Conservation (phyloP, 2,329 filamentous ascomycete species). For the Diaporthe sp. region DNA sequence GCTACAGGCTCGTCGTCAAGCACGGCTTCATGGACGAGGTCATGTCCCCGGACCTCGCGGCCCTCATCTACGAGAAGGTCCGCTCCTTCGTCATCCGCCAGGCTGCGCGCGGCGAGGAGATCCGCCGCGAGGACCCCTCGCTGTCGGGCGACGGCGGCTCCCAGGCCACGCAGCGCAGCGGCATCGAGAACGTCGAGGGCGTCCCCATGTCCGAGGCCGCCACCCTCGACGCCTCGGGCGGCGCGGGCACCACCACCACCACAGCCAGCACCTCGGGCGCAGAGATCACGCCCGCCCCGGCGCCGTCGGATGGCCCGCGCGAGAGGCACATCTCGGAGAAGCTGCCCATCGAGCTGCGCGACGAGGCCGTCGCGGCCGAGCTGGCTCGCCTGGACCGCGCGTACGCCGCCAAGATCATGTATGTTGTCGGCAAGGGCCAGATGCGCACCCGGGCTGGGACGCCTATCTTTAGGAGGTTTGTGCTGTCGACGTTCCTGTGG, state of each 20-base stretch:
- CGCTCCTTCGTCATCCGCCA: conserved; percentile 59
- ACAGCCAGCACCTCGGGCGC: conserved; percentile 4
- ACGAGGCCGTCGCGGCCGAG: conserved; percentile 52
- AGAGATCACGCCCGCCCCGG: conserved; percentile 5
- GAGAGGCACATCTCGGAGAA: conserved; percentile 36
- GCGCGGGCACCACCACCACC: background rate
- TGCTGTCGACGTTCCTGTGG: conserved; percentile 71
- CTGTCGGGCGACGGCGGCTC: conserved; percentile 34
- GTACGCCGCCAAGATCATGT: conserved; percentile 63
- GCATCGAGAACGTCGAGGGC: conserved; percentile 36
- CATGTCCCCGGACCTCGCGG: conserved; percentile 73
- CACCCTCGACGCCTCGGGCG: background rate
- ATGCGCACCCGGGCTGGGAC: conserved; percentile 62
- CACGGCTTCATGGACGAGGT: conserved; percentile 81
- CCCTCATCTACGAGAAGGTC: conserved; percentile 71
- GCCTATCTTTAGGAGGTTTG: conserved; percentile 57
- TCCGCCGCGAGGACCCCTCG: conserved; percentile 29
- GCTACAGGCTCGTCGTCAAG: conserved; percentile 76
- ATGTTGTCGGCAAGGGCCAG: conserved; percentile 73
- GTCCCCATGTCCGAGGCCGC: background rate
- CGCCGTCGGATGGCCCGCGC: background rate
- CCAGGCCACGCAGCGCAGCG: conserved; percentile 32
- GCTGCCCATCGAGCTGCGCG: conserved; percentile 46
- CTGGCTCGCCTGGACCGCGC: conserved; percentile 61
- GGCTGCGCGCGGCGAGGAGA: conserved; percentile 45